phyloP scores from a whole-genome alignment of 2,329 filamentous ascomycete genomes.

The Cladophialophora carrionii region DNA sequence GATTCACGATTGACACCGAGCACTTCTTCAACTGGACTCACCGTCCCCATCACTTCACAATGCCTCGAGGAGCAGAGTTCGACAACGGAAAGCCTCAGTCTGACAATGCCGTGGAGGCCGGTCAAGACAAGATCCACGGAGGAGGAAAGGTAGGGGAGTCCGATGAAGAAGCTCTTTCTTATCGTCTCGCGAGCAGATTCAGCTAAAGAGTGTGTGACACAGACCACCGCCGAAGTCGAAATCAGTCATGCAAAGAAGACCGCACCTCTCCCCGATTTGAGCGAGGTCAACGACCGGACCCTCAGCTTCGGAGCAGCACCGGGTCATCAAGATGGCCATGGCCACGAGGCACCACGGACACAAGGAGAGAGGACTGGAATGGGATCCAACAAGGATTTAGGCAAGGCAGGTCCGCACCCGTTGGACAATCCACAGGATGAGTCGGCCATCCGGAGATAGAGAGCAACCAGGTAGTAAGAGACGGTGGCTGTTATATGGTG shows the following conservation, averaged over 20 bases:
- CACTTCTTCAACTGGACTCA: conserved; percentile 5
- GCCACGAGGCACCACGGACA: background rate
- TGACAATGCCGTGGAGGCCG: conserved; percentile 47
- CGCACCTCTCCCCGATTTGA: conserved; percentile 45
- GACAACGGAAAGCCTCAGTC: conserved; percentile 44
- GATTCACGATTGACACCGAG: background rate
- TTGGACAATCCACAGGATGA: background rate
- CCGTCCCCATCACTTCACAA: conserved; percentile 23
- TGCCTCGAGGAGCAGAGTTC: conserved; percentile 49
- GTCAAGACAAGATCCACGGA: conserved; percentile 45
- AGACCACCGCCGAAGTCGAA: conserved; percentile 32
- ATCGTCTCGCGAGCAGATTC: conserved; percentile 20
- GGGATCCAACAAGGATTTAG: background rate
- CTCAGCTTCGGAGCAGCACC: conserved; percentile 39
- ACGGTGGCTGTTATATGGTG: conserved; percentile 9
- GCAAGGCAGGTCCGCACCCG: background rate
- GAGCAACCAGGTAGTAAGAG: conserved; percentile 45
- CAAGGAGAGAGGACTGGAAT: background rate
- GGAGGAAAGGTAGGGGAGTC: conserved; percentile 36
- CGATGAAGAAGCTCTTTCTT: conserved; percentile 29
- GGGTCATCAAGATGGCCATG: conserved; percentile 40
- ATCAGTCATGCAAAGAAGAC: conserved; percentile 43
- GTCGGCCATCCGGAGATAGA: conserved; percentile 37
- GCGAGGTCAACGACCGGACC: conserved; percentile 37
- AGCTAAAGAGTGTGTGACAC: background rate